Conservation (phyloP, 1,284 basidiomycete genomes). For the Ceratobasidium sp. region DNA sequence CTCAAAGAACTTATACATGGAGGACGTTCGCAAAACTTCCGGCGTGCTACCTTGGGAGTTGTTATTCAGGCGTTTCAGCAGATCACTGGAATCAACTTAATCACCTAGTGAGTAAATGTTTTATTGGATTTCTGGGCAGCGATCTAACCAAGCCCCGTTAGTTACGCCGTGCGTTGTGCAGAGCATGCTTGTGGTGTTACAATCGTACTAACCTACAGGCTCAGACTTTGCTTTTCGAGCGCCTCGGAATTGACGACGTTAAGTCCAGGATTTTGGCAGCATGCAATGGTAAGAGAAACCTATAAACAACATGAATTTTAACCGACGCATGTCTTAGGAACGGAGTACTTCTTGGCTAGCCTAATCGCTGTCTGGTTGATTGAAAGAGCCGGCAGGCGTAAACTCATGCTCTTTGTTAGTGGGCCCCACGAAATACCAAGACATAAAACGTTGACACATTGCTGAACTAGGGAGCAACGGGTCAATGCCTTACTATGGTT, state of each 20-base stretch:
- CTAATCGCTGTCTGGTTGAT: conserved; percentile 65
- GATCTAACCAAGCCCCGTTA: conserved; percentile 46
- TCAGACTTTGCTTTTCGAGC: conserved; percentile 68
- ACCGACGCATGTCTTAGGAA: conserved; percentile 48
- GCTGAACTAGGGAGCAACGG: conserved; percentile 59
- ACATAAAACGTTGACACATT: not conserved
- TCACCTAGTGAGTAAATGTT: conserved; percentile 67
- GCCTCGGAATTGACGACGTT: conserved; percentile 67
- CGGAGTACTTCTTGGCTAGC: conserved; percentile 73
- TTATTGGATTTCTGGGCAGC: not conserved
- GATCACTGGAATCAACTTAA: conserved; percentile 71
- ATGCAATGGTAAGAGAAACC: conserved; percentile 61
- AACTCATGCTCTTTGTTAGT: conserved; percentile 70
- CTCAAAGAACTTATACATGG: conserved; percentile 67
- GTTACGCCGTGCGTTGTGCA: conserved; percentile 50
- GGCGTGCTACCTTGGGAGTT: conserved; percentile 67
- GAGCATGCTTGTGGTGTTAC: not conserved
- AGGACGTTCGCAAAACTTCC: conserved; percentile 71
- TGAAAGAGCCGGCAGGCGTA: conserved; percentile 70
- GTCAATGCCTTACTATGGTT: conserved; percentile 70
- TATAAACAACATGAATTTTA: not conserved
- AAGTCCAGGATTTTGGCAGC: conserved; percentile 74
- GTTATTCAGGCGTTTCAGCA: conserved; percentile 77
- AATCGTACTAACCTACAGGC: conserved; percentile 9
- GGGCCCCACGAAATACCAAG: not conserved